Conservation (phyloP, 768 basidiomycete species). For the Lentinula raphanica region DNA sequence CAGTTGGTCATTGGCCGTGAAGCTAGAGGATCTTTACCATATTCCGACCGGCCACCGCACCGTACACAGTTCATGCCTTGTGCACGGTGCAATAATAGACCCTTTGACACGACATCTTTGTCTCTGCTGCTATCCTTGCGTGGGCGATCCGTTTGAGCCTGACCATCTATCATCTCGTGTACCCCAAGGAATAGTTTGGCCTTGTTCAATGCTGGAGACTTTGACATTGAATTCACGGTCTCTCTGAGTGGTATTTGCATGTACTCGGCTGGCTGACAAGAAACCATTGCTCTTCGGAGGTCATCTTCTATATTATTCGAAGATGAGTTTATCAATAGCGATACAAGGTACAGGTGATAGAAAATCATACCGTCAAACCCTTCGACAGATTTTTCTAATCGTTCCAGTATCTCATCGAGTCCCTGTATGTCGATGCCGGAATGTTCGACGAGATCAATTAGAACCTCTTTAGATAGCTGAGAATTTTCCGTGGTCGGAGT, state of each 20-base stretch:
- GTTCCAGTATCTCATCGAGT: conserved; percentile 43
- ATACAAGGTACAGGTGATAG: neutral
- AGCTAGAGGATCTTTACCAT: conserved; percentile 30
- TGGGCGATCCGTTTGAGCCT: conserved; percentile 27
- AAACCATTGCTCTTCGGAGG: conserved; percentile 47
- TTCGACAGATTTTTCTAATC: conserved; percentile 27
- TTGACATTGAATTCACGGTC: conserved; percentile 40
- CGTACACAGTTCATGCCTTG: conserved; percentile 47
- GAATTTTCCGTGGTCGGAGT: conserved; percentile 57
- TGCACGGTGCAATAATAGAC: conserved; percentile 34
- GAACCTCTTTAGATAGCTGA: conserved; percentile 56
- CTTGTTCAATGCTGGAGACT: conserved; percentile 53
- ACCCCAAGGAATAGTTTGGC: conserved; percentile 69
- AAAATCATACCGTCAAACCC: conserved; percentile 28
- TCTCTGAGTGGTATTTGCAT: conserved; percentile 40
- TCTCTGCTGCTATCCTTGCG: conserved; percentile 33
- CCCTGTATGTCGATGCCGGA: conserved; percentile 59
- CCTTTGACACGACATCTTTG: conserved; percentile 66
- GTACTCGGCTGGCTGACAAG: conserved; percentile 48
- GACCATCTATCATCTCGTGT: conserved; percentile 62
- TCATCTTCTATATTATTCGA: conserved; percentile 26
- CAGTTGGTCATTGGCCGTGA: conserved; percentile 43
- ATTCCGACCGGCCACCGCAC: conserved; percentile 56
- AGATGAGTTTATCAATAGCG: neutral
- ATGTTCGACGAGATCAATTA: conserved; percentile 58